These are phyloP conservation scores for Arthrocladium fulminans DNA, from an alignment of 2,329 filamentous ascomycete genomes.

Conservation along the genomic window DNA sequence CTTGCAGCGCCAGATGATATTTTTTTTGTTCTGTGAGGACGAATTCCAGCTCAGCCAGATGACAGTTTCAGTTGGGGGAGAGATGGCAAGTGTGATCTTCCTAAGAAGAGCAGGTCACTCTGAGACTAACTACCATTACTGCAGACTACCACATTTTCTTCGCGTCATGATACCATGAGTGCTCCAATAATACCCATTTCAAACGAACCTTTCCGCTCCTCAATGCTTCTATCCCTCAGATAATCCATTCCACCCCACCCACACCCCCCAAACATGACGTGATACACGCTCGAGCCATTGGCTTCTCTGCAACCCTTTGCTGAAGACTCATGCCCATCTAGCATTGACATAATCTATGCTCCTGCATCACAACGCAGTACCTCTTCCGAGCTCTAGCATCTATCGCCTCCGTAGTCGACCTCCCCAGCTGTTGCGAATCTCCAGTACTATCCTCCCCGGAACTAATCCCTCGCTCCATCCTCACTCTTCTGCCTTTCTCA, in stretches of 20 bases:
- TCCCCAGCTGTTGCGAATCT: neutral
- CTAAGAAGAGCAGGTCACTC: neutral
- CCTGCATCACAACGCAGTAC: conserved; percentile 5
- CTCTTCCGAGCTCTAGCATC: neutral
- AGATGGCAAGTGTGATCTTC: neutral
- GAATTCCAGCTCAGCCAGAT: too few species aligned
- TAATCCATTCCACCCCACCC: too few species aligned
- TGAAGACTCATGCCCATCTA: neutral
- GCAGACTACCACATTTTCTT: neutral
- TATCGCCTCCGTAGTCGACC: neutral
- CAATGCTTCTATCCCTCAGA: too few species aligned
- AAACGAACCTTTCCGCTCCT: conserved; percentile 28
- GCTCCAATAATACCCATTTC: conserved; percentile 31
- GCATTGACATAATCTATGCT: neutral
- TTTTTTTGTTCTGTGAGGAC: too few species aligned
- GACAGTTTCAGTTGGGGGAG: neutral
- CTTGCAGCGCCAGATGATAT: too few species aligned
- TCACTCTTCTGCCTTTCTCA: conserved; percentile 3
- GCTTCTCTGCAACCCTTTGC: too few species aligned
- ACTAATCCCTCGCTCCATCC: conserved; percentile 1
- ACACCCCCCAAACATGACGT: too few species aligned
- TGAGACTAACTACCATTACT: neutral
- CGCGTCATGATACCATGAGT: conserved; percentile 19
- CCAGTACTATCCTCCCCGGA: neutral
- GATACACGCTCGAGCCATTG: too few species aligned